A percentile compares a stretch with the other conserved stretches of the same genome.
phyloP scores from a whole-genome alignment of 192 early-diverging fungal genomes.

The Powellomyces hirtus region DNA sequence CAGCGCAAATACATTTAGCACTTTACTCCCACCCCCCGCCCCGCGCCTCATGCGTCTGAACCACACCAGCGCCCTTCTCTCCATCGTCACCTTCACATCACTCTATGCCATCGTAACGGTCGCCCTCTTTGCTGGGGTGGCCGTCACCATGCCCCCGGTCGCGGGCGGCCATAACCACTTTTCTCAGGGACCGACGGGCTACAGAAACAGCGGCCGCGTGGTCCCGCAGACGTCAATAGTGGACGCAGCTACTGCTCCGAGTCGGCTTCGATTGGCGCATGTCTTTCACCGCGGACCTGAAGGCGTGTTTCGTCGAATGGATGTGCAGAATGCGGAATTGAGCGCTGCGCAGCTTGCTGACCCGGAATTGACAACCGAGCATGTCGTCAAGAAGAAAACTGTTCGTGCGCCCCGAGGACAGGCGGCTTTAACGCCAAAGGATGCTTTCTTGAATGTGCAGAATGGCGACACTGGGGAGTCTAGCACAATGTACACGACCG shows the following conservation, averaged over 20 bases:
- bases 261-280: neutral
- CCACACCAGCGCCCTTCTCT: neutral
- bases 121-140: neutral
- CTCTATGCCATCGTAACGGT: neutral
- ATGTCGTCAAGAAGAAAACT: neutral
- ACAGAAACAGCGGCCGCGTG: neutral
- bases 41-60: neutral
- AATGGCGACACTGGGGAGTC: neutral
- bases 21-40: too few relatives aligned
- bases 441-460: neutral
- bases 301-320: slow-evolving; percentile 1
- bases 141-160: neutral
- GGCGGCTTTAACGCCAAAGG: neutral
- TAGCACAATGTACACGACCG: neutral
- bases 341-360: neutral
- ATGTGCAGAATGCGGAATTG: neutral
- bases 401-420: neutral
- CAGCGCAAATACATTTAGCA: too few relatives aligned
- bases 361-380: neutral
- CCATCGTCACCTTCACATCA: neutral
- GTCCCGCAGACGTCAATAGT: too few relatives aligned
- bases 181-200: neutral
- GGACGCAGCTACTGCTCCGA: too few relatives aligned
- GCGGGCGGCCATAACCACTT: neutral
- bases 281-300: slow-evolving; percentile 8